Evolutionary conservation across 2,329 filamentous ascomycete species (phyloP), one percentile per base, ranked within the genome.

Genomic region (Cryphonectria radicalis): DNA sequence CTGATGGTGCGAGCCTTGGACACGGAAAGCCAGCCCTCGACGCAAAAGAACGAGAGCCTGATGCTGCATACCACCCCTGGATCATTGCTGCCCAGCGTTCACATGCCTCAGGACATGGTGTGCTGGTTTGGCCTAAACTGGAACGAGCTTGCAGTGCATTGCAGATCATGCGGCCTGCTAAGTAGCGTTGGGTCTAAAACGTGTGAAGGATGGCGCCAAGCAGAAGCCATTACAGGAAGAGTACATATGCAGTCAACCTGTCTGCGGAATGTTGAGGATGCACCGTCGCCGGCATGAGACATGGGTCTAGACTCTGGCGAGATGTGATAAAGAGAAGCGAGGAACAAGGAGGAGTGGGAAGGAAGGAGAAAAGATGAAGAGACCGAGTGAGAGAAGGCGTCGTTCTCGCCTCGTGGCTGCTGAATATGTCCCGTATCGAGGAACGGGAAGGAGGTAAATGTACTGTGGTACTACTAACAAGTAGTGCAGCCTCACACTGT

Each of bases 141-240:
- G 53, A 72, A 68, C 42, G 62, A 63, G 71, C 62, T 62, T 46
- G 53, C 40, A 22, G 53, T 68, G 68, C 68, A 68, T 66, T 62
- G 71, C 57, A 70, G 68, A 72, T 68, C 68, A 72, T 72, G 71
- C 71, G 32, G 66, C 68, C 65, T 63, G 42, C 70, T 50, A 42
- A 65, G 66, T 72, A 70, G 68, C 68, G 71, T 68, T 70, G 65
- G 68, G 63, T 60, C 69, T 72, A 50, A 40, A 40, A 25, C 40
- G 11, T 53, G 50, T 19, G 63, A 32, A 57, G 55, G 55, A 57
- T 25, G 25, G 55, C 55, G 55, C 55, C 55, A 57, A 57, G 55
- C 25, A 57, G 14, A 32, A 32, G 55, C 55, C 55, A 57, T 28
- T 17, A 28, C 55, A 57, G 13, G 55, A 32, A 17, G 55, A 32